These are phyloP conservation scores for Podospora didyma DNA, from an alignment of 495 filamentous ascomycete genomes.

Conservation along the genomic window DNA sequence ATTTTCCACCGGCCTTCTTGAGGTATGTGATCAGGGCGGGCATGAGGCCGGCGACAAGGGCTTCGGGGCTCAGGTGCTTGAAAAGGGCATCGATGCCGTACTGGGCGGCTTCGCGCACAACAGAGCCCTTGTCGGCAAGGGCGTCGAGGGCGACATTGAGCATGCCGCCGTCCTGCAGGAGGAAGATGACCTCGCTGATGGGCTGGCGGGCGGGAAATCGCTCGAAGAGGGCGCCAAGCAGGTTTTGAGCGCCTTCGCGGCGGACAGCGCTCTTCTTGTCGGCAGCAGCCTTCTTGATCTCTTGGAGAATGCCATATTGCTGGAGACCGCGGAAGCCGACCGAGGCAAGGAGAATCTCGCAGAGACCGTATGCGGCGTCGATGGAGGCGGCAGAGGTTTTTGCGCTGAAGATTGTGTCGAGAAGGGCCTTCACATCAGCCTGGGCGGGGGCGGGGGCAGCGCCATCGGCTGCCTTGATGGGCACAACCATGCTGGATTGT, in stretches of 20 bases:
- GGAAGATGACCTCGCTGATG: conserved; percentile 73
- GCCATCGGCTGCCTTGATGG: conserved; percentile 30
- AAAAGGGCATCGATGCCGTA: conserved; percentile 93
- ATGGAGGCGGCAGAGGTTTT: conserved; percentile 82
- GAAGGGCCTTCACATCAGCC: conserved; percentile 68
- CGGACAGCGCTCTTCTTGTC: conserved; percentile 91
- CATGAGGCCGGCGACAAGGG: conserved; percentile 72
- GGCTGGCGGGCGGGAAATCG: conserved; percentile 74
- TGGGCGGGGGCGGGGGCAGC: conserved; percentile 56
- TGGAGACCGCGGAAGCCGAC: conserved; percentile 72
- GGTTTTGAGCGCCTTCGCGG: conserved; percentile 91
- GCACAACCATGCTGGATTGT: conserved; percentile 25
- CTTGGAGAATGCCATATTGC: conserved; percentile 65
- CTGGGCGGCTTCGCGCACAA: conserved; percentile 86
- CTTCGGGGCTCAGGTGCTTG: conserved; percentile 70
- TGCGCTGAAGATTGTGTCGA: conserved; percentile 72
- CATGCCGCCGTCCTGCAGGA: conserved; percentile 73
- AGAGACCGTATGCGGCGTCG: conserved; percentile 78
- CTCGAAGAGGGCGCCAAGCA: conserved; percentile 90
- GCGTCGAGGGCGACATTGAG: conserved; percentile 74
- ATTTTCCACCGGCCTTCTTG: conserved; percentile 78
- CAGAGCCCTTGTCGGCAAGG: conserved; percentile 81
- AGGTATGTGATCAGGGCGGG: conserved; percentile 71
- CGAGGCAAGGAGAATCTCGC: conserved; percentile 72
- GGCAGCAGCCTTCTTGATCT: conserved; percentile 77